These are phyloP conservation scores for Phyllosticta citrichinensis DNA, from an alignment of 2,329 filamentous ascomycete genomes.

Conservation along the genomic window DNA sequence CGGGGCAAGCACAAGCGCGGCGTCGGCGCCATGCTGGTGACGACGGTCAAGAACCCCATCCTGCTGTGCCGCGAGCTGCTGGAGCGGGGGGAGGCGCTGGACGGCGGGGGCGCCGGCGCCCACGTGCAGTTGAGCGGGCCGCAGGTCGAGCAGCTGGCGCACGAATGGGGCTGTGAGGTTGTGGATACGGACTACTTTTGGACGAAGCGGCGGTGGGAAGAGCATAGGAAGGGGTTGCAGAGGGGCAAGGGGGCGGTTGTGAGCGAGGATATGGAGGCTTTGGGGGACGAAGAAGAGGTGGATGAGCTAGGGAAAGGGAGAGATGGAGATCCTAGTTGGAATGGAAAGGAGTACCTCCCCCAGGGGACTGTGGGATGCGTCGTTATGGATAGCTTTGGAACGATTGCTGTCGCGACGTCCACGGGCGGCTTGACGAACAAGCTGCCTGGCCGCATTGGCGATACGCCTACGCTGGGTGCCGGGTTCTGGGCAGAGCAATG, in stretches of 20 bases:
- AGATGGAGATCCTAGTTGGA: slow-evolving; percentile 40
- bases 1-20: slow-evolving; percentile 63
- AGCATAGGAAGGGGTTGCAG: slow-evolving; percentile 55
- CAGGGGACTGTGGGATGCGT: slow-evolving; percentile 82
- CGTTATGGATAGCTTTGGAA: slow-evolving; percentile 65
- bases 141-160: slow-evolving; percentile 59
- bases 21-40: slow-evolving; percentile 65
- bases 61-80: slow-evolving; percentile 62
- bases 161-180: slow-evolving; percentile 57
- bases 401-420: slow-evolving; percentile 56
- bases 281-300: background rate
- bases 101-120: slow-evolving; percentile 51
- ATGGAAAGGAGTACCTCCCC: slow-evolving; percentile 56
- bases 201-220: slow-evolving; percentile 68
- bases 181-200: slow-evolving; percentile 67
- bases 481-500: slow-evolving; percentile 90
- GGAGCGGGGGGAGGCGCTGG: slow-evolving; percentile 52
- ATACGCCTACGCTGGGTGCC: slow-evolving; percentile 73
- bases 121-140: slow-evolving; percentile 61
- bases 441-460: slow-evolving; percentile 71
- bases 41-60: slow-evolving; percentile 70
- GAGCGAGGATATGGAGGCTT: background rate
- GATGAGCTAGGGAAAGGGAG: background rate
- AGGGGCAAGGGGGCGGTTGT: slow-evolving; percentile 23
- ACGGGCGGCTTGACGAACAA: slow-evolving; percentile 84